Percentiles rank a stretch among this genome's conserved stretches.
These are phyloP conservation scores for Chaetomium globosum DNA, from an alignment of 2,329 filamentous ascomycete species.

Conservation along the genomic window DNA sequence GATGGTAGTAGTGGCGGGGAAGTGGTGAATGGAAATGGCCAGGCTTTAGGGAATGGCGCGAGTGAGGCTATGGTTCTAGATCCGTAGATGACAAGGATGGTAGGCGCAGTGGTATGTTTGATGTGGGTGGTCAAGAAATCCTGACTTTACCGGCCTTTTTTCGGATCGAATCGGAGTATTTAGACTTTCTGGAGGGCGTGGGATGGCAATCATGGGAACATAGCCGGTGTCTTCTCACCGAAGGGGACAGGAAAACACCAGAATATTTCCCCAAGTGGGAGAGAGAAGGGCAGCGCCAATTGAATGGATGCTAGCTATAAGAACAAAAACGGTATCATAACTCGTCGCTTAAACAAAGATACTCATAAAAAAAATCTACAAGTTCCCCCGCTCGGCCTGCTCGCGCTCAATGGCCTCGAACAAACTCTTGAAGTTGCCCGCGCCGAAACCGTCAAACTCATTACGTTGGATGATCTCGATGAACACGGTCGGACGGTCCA, in stretches of 20 bases:
- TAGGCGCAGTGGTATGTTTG: not conserved
- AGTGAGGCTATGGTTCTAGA: constrained; percentile 53
- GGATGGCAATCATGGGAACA: constrained; percentile 5
- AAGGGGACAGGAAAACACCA: not conserved
- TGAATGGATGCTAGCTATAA: not conserved
- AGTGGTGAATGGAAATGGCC: constrained; percentile 19
- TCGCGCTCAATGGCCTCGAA: constrained; percentile 96
- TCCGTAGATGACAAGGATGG: constrained; percentile 38
- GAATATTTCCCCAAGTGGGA: no score
- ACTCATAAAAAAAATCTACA: constrained; percentile 50
- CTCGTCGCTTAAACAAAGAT: constrained; percentile 4
- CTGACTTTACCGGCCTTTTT: not conserved
- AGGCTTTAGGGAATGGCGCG: constrained; percentile 40
- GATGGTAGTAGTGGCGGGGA: constrained; percentile 23
- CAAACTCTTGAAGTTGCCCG: constrained; percentile 91
- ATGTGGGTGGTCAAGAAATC: not conserved
- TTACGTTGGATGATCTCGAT: constrained; percentile 94
- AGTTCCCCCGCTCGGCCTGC: constrained; percentile 81
- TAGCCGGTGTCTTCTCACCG: not conserved
- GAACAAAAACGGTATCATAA: constrained; percentile 16
- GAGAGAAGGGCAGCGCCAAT: not conserved
- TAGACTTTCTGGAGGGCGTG: not conserved
- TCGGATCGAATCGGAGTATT: not conserved
- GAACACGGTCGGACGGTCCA: constrained; percentile 94
- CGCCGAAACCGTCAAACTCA: constrained; percentile 88